Evolutionary conservation across 1,284 basidiomycete genomes (phyloP), one percentile per base, ranked within the genome.

Genomic region (Papiliotrema fonsecae): DNA sequence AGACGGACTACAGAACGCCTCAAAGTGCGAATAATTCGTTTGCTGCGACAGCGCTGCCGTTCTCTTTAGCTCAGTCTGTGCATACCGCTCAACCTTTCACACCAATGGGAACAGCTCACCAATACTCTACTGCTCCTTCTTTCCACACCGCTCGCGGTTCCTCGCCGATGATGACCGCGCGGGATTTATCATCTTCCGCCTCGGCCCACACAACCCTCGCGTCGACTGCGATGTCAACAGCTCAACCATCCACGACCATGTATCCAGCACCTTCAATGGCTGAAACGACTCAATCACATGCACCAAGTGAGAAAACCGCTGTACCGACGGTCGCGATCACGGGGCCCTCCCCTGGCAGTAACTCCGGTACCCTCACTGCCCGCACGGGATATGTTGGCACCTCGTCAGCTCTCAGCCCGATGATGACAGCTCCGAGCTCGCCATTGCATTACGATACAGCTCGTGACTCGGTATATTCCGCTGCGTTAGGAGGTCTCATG

Each of bases 151-250:
- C 47, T 39, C 50, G 19, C 37, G 19, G 9, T 16, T 3, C 14
- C 7, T 14, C 34, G n/a, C 42, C 48, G 22, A 22, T 32, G 7
- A n/a, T 25, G n/a, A 50, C 48, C 26, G 32, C 42, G 24, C 41
- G 13, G n/a, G 24, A 9, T n/a, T 41, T n/a, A 13, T 4, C 47
- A 14, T 42, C 39, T 7, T 16, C 16, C 37, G 18, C 26, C 1
- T 36, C 46, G 27, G 38, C 39, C n/a, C 35, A 50, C 37, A 55
- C 56, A 13, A 38, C 50, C 27, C 36, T 11, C 3, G 7, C 38
- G 13, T 21, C 24, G 3, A 41, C 35, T 5, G 16, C 47, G 21
- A 30, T 49, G 27, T 13, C 28, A 7, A 39, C 51, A 35, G 37
- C 42, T 35, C 44, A 45, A 35, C n/a, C 51, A 11, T 46, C 19